Base-by-base conservation (phyloP, 352 stramenopile species). In the Globisporangium sylvaticum region DNA sequence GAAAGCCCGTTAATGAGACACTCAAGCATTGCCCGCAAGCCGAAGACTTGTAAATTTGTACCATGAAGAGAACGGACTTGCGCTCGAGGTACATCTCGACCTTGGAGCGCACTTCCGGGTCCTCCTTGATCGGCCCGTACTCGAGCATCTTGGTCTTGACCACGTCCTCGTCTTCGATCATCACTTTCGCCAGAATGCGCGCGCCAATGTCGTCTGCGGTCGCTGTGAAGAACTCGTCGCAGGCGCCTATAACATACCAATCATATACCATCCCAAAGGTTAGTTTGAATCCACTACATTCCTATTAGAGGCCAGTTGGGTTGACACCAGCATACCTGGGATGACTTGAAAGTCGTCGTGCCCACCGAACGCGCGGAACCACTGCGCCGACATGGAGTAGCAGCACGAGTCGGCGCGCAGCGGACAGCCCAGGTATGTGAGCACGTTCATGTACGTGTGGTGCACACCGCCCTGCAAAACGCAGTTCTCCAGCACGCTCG, bases 41-140 rank as follows among this genome's bases (percentile, higher is more conserved):
- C n/a, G n/a, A n/a, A n/a, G n/a, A n/a, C n/a, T n/a, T n/a, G n/a
- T n/a, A n/a, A n/a, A n/a, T n/a, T n/a, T n/a, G n/a, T 57, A 80
- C 76, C 87, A 92, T 95, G 52, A 93, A 95, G 20, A 93, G 75
- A 44, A 92, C 84, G 0, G 87, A 91, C 39, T 87, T 81, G n/a
- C 83, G 73, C 56, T 93, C 87, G 29, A 95, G 70, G 57, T 92
- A 90, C 70, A 84, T 89, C 70, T 95, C 87, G n/a, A 95, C 87
- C 66, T 92, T 92, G 69, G 79, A 91, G 44, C 87, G 81, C 22
- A 95, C 83, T n/a, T 91, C 79, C 2, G 87, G 84, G 69, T 95
- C 87, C 66, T 90, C 87, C 55, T 91, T 87, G 61, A 95, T 91
- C 2, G 87, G 87, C 69, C 84, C 84, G 61, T 89, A 92, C 74